These are phyloP conservation scores for Capillidium heterosporum DNA, from an alignment of 371 early-diverging fungal species.

Conservation along the genomic window DNA sequence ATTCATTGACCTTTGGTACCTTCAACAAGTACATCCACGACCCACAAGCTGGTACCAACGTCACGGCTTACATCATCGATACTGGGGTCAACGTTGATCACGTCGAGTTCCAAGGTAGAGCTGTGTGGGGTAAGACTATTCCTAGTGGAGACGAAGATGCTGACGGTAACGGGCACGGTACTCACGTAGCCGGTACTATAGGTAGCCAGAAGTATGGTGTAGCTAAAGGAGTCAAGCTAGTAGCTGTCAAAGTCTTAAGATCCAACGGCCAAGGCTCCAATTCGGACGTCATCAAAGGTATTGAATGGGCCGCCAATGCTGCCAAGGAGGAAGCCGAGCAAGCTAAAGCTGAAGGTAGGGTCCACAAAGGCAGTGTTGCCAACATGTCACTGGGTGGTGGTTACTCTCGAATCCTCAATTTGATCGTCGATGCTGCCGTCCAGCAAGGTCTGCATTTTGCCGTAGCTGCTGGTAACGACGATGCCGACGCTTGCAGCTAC, in stretches of 20 bases:
- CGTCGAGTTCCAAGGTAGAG: constrained; percentile 78
- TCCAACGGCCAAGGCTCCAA: constrained; percentile 7
- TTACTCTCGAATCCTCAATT: constrained; percentile 9
- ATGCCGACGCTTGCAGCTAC: constrained; percentile 84
- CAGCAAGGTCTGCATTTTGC: constrained; percentile 31
- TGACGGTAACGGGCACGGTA: constrained; percentile 28
- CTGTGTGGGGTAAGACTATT: constrained; percentile 62
- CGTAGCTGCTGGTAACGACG: constrained; percentile 89
- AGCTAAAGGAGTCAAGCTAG: constrained; percentile 35
- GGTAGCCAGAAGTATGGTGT: constrained; percentile 26
- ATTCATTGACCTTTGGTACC: constrained; percentile 29
- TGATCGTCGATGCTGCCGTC: constrained; percentile 24
- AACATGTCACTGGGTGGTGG: constrained; percentile 36
- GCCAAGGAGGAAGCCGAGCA: constrained; percentile 6
- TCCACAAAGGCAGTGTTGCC: constrained; percentile 27
- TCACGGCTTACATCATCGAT: constrained; percentile 33
- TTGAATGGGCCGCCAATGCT: constrained; percentile 22
- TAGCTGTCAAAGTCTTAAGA: constrained; percentile 58
- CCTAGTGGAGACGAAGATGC: constrained; percentile 43
- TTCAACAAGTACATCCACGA: constrained; percentile 26
- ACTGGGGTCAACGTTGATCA: constrained; percentile 64
- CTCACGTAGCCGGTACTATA: constrained; percentile 36
- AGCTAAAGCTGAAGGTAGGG: constrained; percentile 19
- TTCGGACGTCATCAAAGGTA: constrained; percentile 14
- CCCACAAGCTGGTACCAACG: constrained; percentile 14